A percentile compares a stretch with the other conserved stretches of the same genome.
phyloP scores from a whole-genome alignment of 2,329 filamentous ascomycete genomes.

The Hypoxylon sp. region DNA sequence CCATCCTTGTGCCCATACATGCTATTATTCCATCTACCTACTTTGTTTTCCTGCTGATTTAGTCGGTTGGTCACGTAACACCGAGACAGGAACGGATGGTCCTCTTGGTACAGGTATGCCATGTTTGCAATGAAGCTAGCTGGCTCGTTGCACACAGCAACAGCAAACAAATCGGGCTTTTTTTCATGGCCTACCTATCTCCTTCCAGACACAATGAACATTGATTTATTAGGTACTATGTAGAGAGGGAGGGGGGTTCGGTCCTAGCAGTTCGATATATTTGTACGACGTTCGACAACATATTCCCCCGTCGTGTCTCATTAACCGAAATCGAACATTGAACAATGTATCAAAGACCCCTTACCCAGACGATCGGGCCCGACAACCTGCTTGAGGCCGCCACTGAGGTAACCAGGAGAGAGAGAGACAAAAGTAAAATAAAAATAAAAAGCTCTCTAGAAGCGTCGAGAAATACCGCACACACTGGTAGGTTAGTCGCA shows the following conservation, averaged over 20 bases:
- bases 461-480: no score
- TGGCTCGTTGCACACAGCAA: slow-evolving; percentile 31
- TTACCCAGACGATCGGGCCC: slow-evolving; percentile 23
- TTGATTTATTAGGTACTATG: no score
- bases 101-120: no score
- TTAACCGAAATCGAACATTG: slow-evolving; percentile 31
- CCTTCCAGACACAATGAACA: slow-evolving; percentile 33
- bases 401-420: slow-evolving; percentile 20
- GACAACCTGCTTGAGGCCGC: no score
- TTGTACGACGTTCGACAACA: slow-evolving; percentile 25
- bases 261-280: slow-evolving; percentile 26
- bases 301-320: slow-evolving; percentile 30
- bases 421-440: no score
- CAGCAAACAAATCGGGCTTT: slow-evolving; percentile 30
- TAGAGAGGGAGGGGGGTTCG: no score
- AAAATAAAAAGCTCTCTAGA: no score
- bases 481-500: no score
- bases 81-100: slow-evolving; percentile 26
- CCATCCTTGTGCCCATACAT: no score
- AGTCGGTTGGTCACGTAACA: slow-evolving; percentile 30
- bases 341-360: slow-evolving; percentile 21
- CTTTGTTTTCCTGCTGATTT: no score
- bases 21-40: background rate
- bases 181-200: slow-evolving; percentile 26
- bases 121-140: slow-evolving; percentile 37